Evolutionary conservation across 306 rosid species (phyloP).

Genomic region (Glycine latifolia): DNA sequence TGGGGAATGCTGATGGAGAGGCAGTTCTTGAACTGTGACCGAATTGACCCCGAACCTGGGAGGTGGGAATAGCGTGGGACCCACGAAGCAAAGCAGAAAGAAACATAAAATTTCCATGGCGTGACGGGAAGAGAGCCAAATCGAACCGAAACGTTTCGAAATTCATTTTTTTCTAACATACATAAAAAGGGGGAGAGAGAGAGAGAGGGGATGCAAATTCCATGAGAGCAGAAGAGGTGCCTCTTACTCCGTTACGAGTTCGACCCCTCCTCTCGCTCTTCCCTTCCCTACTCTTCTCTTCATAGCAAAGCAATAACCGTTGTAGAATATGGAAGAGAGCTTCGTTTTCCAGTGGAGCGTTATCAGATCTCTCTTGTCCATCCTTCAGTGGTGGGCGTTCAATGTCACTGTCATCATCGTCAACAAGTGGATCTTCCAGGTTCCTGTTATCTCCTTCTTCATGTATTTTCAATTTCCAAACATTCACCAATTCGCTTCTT

Average conservation of each 20-base stretch:
- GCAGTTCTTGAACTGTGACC: not conserved
- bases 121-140: conserved; percentile 27
- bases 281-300: too few relatives aligned
- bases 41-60: conserved; percentile 48
- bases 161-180: not conserved
- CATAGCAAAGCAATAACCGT: too few relatives aligned
- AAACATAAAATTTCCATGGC: conserved; percentile 43
- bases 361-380: conserved; percentile 84
- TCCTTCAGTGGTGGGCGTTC: conserved; percentile 96
- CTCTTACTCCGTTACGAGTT: conserved; percentile 25
- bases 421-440: conserved; percentile 99
- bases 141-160: conserved; percentile 50
- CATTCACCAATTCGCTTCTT: too few relatives aligned
- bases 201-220: conserved; percentile 42
- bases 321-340: conserved; percentile 65
- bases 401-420: conserved; percentile 92
- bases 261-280: conserved; percentile 23
- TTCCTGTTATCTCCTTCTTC: conserved; percentile 14
- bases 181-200: conserved; percentile 37
- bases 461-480: too few relatives aligned
- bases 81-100: conserved; percentile 23
- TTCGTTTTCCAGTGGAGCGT: conserved; percentile 72
- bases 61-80: conserved; percentile 25
- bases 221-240: conserved; percentile 48
- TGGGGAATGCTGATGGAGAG: not conserved